Evolutionary conservation across 768 basidiomycete genomes (phyloP).

Genomic region (Suillus fuscotomentosus): DNA sequence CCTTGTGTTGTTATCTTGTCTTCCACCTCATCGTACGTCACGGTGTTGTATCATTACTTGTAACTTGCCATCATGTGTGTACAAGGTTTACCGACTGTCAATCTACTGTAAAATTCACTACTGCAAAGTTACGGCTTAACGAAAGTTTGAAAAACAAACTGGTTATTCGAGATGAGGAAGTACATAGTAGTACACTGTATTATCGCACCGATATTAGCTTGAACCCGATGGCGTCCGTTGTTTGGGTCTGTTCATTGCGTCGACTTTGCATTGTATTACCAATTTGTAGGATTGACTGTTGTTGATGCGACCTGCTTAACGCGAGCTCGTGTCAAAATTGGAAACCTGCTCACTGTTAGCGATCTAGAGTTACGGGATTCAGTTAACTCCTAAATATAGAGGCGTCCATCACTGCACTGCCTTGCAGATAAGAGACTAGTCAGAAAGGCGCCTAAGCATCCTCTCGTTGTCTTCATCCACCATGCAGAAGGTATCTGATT

Average conservation of each 20-base stretch:
- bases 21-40: not conserved
- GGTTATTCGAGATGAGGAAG: not conserved
- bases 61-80: not conserved
- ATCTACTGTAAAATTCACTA: not conserved
- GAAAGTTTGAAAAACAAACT: not conserved
- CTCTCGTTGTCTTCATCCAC: not conserved
- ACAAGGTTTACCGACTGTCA: not conserved
- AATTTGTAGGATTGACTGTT: not conserved
- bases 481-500: constrained; percentile 27
- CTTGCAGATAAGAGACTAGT: not conserved
- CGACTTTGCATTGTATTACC: not conserved
- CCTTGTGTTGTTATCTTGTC: not conserved
- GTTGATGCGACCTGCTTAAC: not conserved
- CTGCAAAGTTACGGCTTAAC: not conserved
- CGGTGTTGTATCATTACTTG: not conserved
- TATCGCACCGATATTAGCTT: no score
- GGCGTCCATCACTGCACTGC: not conserved
- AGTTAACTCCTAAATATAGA: not conserved
- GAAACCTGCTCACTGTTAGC: not conserved
- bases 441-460: not conserved
- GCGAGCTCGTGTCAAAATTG: not conserved
- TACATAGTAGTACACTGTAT: no score
- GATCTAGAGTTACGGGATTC: not conserved
- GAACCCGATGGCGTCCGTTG: not conserved
- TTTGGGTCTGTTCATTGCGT: not conserved